Evolutionary conservation across 768 basidiomycete genomes (phyloP).

Genomic region (Lanmaoa rubissima): DNA sequence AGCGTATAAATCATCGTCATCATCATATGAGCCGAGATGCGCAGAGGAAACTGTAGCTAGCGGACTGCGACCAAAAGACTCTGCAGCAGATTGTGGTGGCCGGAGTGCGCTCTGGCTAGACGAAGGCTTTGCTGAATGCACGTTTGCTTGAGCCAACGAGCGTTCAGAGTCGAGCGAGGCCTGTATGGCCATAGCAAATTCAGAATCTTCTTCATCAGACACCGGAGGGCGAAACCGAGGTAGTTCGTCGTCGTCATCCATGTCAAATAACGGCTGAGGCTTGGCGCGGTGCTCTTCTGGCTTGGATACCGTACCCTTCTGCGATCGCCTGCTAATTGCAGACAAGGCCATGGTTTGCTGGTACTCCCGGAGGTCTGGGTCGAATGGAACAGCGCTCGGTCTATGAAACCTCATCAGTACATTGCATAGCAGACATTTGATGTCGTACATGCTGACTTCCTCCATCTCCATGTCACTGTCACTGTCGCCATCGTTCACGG

Average conservation of each 20-base stretch:
- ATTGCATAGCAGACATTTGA: neutral
- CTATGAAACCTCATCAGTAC: slow-evolving; percentile 19
- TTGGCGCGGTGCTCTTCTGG: slow-evolving; percentile 35
- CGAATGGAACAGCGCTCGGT: slow-evolving; percentile 38
- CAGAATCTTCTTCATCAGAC: slow-evolving; percentile 50
- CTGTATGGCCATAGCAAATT: slow-evolving; percentile 59
- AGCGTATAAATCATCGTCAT: slow-evolving; percentile 48
- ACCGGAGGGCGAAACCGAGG: slow-evolving; percentile 22
- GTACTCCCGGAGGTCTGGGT: slow-evolving; percentile 64
- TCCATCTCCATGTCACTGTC: slow-evolving; percentile 76
- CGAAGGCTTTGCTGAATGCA: neutral
- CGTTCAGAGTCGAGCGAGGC: slow-evolving; percentile 48
- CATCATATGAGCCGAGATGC: slow-evolving; percentile 13
- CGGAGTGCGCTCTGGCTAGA: slow-evolving; percentile 3
- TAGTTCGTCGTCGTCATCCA: slow-evolving; percentile 47
- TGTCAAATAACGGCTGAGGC: slow-evolving; percentile 51
- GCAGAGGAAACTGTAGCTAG: neutral
- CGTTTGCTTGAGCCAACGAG: neutral
- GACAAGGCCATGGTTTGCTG: slow-evolving; percentile 60
- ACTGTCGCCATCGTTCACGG: slow-evolving; percentile 38
- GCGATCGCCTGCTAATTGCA: slow-evolving; percentile 52
- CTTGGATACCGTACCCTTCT: slow-evolving; percentile 27
- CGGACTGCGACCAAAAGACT: neutral
- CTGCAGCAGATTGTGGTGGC: slow-evolving; percentile 5
- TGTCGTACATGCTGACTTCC: slow-evolving; percentile 66